These are phyloP conservation scores for Pleurotus giganteus DNA, from an alignment of 768 basidiomycete genomes.

Conservation along the genomic window DNA sequence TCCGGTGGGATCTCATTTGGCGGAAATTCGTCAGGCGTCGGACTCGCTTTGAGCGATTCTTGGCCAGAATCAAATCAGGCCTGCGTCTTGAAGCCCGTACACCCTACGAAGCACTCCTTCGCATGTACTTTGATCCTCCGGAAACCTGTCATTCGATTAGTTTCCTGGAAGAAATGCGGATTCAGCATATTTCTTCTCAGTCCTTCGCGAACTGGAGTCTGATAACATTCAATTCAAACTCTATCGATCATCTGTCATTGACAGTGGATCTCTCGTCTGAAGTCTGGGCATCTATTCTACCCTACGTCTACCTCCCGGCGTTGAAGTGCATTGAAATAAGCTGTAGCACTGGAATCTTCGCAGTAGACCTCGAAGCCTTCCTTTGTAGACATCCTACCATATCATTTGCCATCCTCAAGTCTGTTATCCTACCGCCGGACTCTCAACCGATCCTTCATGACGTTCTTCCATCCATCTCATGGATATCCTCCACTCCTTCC, in stretches of 20 bases:
- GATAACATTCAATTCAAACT: constrained; percentile 2
- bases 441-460: neutral
- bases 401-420: neutral
- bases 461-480: neutral
- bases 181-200: neutral
- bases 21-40: neutral
- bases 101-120: constrained; percentile 6
- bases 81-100: constrained; percentile 5
- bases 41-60: constrained; percentile 1
- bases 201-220: neutral
- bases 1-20: neutral
- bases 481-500: constrained; percentile 3
- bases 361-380: constrained; percentile 7
- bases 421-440: neutral
- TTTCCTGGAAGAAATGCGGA: neutral
- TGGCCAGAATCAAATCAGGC: neutral
- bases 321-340: constrained; percentile 2
- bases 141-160: neutral
- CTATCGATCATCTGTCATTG: constrained; percentile 6
- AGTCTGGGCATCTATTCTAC: neutral
- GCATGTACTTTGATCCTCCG: constrained; percentile 6
- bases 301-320: constrained; percentile 1
- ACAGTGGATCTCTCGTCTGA: constrained; percentile 4
- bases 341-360: constrained; percentile 3
- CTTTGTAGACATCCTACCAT: neutral